Evolutionary conservation across 441 rosid genomes (phyloP), one percentile per base, ranked within the genome.

Genomic region (Breynia disticha): DNA sequence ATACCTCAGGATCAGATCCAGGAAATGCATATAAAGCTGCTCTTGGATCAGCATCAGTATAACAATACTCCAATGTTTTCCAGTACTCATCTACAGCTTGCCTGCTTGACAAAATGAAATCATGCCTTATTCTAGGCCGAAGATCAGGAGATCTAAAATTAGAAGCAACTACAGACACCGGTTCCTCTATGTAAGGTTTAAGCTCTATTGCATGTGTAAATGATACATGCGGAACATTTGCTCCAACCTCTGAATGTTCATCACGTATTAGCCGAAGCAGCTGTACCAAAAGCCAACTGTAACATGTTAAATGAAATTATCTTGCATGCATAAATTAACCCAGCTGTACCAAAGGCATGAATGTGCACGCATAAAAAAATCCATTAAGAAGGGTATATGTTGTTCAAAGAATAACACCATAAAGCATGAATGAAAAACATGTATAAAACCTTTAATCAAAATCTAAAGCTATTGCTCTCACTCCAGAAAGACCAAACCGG

Each of bases 1-100:
- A 64, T 76, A 93, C 99, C 88, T 89, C 93, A 55, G 79, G 90
- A 70, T 79, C 76, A 60, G 96, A 84, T 63, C 97, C 97, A 61
- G 99, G 99, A 71, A 93, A 93, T 56, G 97, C 95, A 67, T 75
- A 84, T 68, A 74, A 63, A 60, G 97, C 87, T 67, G 99, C 89
- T 69, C 72, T 76, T 52, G 76, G 83, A 70, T 85, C 95, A 59
- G 93, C 82, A 68, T 89, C 89, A 76, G 97, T 87, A 73, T 83
- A 93, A 67, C 97, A 93, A 73, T 83, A 93, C 72, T 93, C 99
- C 67, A 94, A 71, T 54, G 95, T 90, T 39, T 80, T 79, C 99
- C 99, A 94, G 62, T 89, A 94, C 52, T 94, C 96, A 67, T 87
- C 76, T 62, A 94, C 90, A 63, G 95, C 97, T 68, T 79, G 87